Evolutionary conservation across 345 rosid species (phyloP).

Genomic region (Acer yangbiense): DNA sequence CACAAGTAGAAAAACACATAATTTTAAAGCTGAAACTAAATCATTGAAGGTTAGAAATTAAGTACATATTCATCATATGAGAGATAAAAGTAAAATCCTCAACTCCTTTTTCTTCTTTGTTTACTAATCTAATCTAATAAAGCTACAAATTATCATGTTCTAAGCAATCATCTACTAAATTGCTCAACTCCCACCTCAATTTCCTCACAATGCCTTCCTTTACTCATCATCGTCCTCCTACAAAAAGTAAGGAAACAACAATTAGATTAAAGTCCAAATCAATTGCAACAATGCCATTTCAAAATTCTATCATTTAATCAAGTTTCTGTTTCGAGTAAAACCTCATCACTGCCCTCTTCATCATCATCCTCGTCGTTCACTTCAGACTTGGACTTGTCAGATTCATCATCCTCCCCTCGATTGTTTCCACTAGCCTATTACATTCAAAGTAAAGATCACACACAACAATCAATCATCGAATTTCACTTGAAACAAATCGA

Average conservation of each 20-base stretch:
- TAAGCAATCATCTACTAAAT: slow-evolving; percentile 27
- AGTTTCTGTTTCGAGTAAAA: slow-evolving; percentile 16
- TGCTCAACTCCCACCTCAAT: slow-evolving; percentile 15
- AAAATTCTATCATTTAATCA: neutral
- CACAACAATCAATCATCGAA: neutral
- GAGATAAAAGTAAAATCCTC: slow-evolving; percentile 25
- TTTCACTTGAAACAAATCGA: neutral
- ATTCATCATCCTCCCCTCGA: slow-evolving; percentile 60
- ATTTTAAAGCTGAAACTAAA: neutral
- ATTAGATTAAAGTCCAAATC: neutral
- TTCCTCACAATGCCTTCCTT: slow-evolving; percentile 8
- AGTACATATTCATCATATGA: slow-evolving; percentile 32
- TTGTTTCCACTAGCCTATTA: slow-evolving; percentile 53
- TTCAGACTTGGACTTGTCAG: slow-evolving; percentile 85
- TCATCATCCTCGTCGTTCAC: slow-evolving; percentile 62
- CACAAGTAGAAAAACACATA: no score
- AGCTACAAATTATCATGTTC: neutral
- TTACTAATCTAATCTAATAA: slow-evolving; percentile 26
- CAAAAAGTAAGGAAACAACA: slow-evolving; percentile 23
- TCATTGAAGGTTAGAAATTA: slow-evolving; percentile 7
- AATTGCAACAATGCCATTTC: neutral
- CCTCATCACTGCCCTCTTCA: slow-evolving; percentile 63
- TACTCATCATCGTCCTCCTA: slow-evolving; percentile 67
- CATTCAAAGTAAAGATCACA: neutral
- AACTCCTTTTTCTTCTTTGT: slow-evolving; percentile 7